Base-by-base conservation (phyloP, 345 rosid species). In the Gossypium thurberi region DNA sequence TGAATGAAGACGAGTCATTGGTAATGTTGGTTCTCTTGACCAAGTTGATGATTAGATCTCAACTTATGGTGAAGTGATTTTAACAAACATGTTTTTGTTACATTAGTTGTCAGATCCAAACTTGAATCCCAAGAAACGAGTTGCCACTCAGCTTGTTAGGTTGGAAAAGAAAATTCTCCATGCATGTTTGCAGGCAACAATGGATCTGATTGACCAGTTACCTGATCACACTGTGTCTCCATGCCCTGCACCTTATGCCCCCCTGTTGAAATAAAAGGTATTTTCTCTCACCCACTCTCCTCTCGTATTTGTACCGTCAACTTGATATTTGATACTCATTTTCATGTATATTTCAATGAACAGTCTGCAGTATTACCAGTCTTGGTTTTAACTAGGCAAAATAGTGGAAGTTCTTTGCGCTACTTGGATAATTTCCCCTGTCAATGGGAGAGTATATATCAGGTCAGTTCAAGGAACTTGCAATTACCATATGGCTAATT, bases 241-340 rank as follows among this genome's bases (percentile, higher is more conserved):
- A 51, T 94, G 98, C 79, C 98, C 97, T 40, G 91, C 97, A 70
- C 88, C 92, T 37, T 90, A 88, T 84, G 92, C 93, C 43, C 97
- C 98, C 43, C 53, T 75, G 17, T 76, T 94, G 83, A 89, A 85
- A 80, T 94, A 84, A 82, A 77, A 80, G 88, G 89, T 26, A 82
- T 73, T 47, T 74, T 78, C 73, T 70, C 65, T 28, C 70, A 25
- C n/a, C 20, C 70, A 11, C 50, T 58, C 33, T 50, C 53, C 9
- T 50, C 33, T 26, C 59, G n/a, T 8, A 1, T 57, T 55, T 57
- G 14, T 62, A 33, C 18, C 40, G 28, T 70, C 21, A 33, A 51
- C 42, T 46, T 6, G 75, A n/a, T 69, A 13, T 1, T 33, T 47
- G 20, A 52, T 67, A 13, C 9, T 33, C 71, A 57, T 46, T 2